A percentile compares a stretch with the other conserved stretches of the same genome.
phyloP scores from a whole-genome alignment of 1,139 yeast species.

The Debaryomyces robertsiae region DNA sequence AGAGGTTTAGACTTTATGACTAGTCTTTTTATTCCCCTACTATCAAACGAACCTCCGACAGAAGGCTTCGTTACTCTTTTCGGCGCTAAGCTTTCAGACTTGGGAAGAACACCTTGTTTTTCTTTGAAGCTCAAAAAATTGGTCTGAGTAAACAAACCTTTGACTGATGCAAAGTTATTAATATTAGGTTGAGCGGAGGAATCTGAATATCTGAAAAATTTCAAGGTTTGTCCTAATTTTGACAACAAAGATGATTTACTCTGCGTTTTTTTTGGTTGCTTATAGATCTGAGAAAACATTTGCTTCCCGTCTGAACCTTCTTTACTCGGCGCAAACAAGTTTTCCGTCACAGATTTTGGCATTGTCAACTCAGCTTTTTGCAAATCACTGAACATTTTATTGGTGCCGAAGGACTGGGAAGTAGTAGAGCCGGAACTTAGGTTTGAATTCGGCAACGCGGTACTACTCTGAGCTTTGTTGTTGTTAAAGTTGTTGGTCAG shows the following conservation, averaged over 20 bases:
- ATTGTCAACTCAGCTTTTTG: conserved; percentile 18
- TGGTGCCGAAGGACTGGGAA: conserved; percentile 30
- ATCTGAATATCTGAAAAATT: conserved; percentile 31
- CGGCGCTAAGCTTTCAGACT: conserved; percentile 16
- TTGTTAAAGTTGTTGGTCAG: not conserved
- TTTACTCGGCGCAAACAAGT: conserved; percentile 24
- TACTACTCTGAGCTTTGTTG: conserved; percentile 7
- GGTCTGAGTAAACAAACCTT: conserved; percentile 29
- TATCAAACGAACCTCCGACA: conserved; percentile 17
- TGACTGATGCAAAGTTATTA: conserved; percentile 19
- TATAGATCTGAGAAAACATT: conserved; percentile 19
- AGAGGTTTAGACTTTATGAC: conserved; percentile 46
- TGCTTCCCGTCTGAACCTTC: conserved; percentile 23
- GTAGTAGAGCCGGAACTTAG: not conserved
- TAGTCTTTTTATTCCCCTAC: conserved; percentile 34
- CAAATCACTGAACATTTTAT: conserved; percentile 24
- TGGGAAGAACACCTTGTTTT: conserved; percentile 16
- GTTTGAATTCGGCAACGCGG: not conserved
- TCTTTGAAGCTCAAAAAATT: conserved; percentile 23
- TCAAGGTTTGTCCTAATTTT: conserved; percentile 42
- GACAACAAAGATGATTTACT: conserved; percentile 33
- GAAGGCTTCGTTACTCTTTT: conserved; percentile 18
- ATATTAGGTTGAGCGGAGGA: conserved; percentile 8
- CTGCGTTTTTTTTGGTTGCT: conserved; percentile 1
- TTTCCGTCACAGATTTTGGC: conserved; percentile 45